Conservation (phyloP, 116 monocot species). For the Trichopus zeylanicus region DNA sequence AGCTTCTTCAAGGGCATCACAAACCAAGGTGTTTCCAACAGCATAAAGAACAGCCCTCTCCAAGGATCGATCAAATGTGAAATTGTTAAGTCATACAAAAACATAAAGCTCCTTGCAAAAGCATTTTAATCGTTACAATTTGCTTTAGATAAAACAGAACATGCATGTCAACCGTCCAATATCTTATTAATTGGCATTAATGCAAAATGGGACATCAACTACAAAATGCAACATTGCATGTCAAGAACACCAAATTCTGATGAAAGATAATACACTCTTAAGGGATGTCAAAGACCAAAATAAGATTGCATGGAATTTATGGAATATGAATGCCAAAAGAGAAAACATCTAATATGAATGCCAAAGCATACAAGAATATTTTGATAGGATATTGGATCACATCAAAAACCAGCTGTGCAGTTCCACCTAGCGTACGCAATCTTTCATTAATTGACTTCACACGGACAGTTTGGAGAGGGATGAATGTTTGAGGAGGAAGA, state of each 20-base stretch:
- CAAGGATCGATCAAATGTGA: conserved; percentile 82
- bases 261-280: not conserved
- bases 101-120: not conserved
- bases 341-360: not conserved
- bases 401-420: conserved; percentile 83
- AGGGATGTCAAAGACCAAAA: not conserved
- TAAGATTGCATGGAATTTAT: not conserved
- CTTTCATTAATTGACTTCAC: conserved; percentile 85
- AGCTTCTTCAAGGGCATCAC: conserved; percentile 94
- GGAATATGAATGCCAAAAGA: not conserved
- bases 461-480: conserved; percentile 87
- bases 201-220: not conserved
- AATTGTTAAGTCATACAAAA: conserved; percentile 46
- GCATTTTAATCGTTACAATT: not conserved
- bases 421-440: conserved; percentile 80
- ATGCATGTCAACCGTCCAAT: not conserved
- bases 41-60: conserved; percentile 95
- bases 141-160: not conserved
- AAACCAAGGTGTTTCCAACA: conserved; percentile 95
- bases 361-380: too few species aligned
- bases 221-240: not conserved
- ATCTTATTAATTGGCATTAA: not conserved
- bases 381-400: conserved; percentile 93
- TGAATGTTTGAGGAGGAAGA: conserved; percentile 90
- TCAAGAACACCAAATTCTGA: not conserved